Evolutionary conservation across 1,284 basidiomycete genomes (phyloP).

Genomic region (Marasmius fiardii): DNA sequence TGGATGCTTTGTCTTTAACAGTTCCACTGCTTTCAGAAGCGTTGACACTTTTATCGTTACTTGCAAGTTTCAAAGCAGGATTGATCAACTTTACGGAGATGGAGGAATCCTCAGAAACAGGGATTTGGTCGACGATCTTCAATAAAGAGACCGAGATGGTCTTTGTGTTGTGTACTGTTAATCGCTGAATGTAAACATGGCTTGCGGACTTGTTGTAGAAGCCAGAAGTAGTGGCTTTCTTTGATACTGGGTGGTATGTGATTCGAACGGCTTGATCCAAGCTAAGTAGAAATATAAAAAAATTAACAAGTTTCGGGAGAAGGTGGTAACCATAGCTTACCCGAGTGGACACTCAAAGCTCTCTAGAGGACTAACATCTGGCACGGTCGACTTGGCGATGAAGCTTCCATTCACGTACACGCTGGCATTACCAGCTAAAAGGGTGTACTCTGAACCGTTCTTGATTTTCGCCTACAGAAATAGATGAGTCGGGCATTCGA

Average conservation of each 20-base stretch:
- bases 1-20: no score
- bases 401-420: constrained; percentile 39
- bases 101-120: constrained; percentile 28
- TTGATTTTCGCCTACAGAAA: no score
- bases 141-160: constrained; percentile 21
- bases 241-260: constrained; percentile 24
- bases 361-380: constrained; percentile 31
- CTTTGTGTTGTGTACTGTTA: constrained; percentile 31
- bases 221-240: constrained; percentile 21
- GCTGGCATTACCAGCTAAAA: constrained; percentile 29
- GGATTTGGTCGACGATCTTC: constrained; percentile 31
- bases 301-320: not conserved
- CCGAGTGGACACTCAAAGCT: constrained; percentile 33
- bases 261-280: constrained; percentile 21
- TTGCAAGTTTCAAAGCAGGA: constrained; percentile 16
- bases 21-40: not conserved
- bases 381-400: constrained; percentile 27
- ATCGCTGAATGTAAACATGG: constrained; percentile 25
- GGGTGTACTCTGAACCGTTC: constrained; percentile 35
- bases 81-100: constrained; percentile 24
- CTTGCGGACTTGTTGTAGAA: constrained; percentile 18
- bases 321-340: constrained; percentile 17
- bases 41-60: not conserved
- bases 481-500: not conserved
- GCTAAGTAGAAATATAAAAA: constrained; percentile 5